A percentile compares a stretch with the other conserved stretches of the same genome.
Conservation (phyloP, 1,139 yeast genomes). For the Yamadazyma pseudoaaseri region DNA sequence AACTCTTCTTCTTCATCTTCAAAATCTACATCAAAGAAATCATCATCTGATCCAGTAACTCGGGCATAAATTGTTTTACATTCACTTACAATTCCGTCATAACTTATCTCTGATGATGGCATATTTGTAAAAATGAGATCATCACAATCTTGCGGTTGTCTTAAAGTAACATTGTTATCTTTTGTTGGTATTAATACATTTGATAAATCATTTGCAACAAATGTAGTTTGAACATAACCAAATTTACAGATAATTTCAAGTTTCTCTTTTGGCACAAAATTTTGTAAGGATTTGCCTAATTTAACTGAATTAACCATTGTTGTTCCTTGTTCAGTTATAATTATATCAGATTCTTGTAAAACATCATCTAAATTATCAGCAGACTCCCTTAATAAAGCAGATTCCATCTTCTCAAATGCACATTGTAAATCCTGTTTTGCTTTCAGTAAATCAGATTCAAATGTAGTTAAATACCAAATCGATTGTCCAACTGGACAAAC, state of each 20-base stretch:
- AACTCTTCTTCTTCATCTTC: slow-evolving; percentile 80
- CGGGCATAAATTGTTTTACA: slow-evolving; percentile 72
- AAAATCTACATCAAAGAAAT: slow-evolving; percentile 92
- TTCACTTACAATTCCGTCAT: slow-evolving; percentile 85
- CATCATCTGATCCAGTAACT: slow-evolving; percentile 91
- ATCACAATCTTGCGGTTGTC: slow-evolving; percentile 29
- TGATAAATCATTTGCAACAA: slow-evolving; percentile 41
- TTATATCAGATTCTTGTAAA: slow-evolving; percentile 55
- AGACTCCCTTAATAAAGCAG: slow-evolving; percentile 75
- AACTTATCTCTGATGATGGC: slow-evolving; percentile 83
- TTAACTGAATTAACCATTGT: slow-evolving; percentile 74
- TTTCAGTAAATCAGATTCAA: slow-evolving; percentile 60
- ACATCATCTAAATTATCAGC: slow-evolving; percentile 48
- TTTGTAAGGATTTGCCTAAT: slow-evolving; percentile 79
- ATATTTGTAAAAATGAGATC: slow-evolving; percentile 64
- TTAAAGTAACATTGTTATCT: slow-evolving; percentile 32
- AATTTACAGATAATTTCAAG: slow-evolving; percentile 77
- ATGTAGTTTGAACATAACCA: slow-evolving; percentile 74
- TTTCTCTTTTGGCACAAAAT: slow-evolving; percentile 78
- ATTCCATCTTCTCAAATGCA: slow-evolving; percentile 79
- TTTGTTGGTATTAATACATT: slow-evolving; percentile 35
- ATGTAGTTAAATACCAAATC: slow-evolving; percentile 85
- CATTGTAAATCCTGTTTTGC: slow-evolving; percentile 79
- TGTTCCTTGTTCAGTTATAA: slow-evolving; percentile 56
- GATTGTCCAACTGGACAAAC: slow-evolving; percentile 87